These are phyloP conservation scores for Trametes meyenii DNA, from an alignment of 768 basidiomycete species.

Conservation along the genomic window DNA sequence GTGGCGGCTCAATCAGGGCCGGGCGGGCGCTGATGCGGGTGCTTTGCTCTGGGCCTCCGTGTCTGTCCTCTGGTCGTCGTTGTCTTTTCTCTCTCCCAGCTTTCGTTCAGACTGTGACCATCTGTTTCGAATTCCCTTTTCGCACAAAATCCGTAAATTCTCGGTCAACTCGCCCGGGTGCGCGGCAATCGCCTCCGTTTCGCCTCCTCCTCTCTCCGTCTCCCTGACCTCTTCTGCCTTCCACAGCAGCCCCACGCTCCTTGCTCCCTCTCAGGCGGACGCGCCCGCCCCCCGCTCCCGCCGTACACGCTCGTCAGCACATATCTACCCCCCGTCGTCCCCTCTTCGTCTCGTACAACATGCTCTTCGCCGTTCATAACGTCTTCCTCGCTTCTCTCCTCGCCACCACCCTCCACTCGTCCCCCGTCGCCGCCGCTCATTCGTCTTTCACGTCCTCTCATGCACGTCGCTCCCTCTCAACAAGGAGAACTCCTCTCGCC, in stretches of 20 bases:
- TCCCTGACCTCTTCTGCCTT: constrained; percentile 25
- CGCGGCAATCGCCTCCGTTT: constrained; percentile 11
- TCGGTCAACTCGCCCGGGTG: not conserved
- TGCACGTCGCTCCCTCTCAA: constrained; percentile 35
- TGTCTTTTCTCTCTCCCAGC: too few species aligned
- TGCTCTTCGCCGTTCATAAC: constrained; percentile 12
- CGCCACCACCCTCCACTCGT: constrained; percentile 28
- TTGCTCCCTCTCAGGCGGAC: constrained; percentile 37
- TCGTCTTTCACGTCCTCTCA: constrained; percentile 42
- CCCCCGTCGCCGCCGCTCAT: constrained; percentile 41
- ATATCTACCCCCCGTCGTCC: constrained; percentile 32
- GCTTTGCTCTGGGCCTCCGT: too few species aligned
- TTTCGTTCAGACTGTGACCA: not conserved
- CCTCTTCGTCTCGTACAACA: constrained; percentile 10
- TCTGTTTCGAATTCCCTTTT: not conserved
- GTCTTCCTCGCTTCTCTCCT: constrained; percentile 30
- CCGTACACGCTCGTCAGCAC: constrained; percentile 37
- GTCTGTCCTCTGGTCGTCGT: too few species aligned
- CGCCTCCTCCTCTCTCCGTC: constrained; percentile 14
- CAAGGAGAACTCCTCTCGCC: constrained; percentile 29
- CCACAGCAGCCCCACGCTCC: constrained; percentile 43
- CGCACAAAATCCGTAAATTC: too few species aligned
- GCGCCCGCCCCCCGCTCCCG: constrained; percentile 29
- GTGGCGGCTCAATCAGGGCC: too few species aligned
- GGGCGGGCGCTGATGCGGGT: too few species aligned